Conservation (phyloP, 179 eudicot genomes). For the Sideroxylon spinosum region DNA sequence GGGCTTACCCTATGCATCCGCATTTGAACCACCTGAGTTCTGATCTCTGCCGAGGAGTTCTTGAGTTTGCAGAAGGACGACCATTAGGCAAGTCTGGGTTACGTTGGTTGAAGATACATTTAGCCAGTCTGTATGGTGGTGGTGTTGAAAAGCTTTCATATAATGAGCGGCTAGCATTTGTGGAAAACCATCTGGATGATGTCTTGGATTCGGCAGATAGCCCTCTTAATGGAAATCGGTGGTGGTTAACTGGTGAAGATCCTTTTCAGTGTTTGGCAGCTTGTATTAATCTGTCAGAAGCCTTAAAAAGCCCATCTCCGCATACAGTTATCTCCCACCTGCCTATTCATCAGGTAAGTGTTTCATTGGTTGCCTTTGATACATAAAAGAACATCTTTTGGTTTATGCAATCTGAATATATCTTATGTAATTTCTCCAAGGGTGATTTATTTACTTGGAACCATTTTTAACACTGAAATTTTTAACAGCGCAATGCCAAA, state of each 20-base stretch:
- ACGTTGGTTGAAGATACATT: slow-evolving; percentile 77
- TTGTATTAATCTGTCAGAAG: slow-evolving; percentile 76
- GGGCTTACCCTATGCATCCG: slow-evolving; percentile 96
- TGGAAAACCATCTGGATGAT: slow-evolving; percentile 60
- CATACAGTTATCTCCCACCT: slow-evolving; percentile 62
- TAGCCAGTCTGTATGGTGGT: slow-evolving; percentile 79
- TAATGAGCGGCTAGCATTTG: slow-evolving; percentile 66
- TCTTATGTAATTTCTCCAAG: not conserved
- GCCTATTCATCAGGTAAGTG: slow-evolving; percentile 80
- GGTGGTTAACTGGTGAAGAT: slow-evolving; percentile 95
- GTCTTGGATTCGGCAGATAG: slow-evolving; percentile 71
- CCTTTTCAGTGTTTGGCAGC: slow-evolving; percentile 95
- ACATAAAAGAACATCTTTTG: not conserved
- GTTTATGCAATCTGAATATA: not conserved
- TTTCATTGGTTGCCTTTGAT: slow-evolving; percentile 10
- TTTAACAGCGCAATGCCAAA: not conserved
- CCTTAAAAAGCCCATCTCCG: slow-evolving; percentile 65
- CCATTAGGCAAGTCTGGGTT: slow-evolving; percentile 80
- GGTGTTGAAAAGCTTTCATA: slow-evolving; percentile 79
- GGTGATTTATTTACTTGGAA: not conserved
- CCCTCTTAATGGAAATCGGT: slow-evolving; percentile 63
- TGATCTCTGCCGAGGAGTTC: slow-evolving; percentile 87
- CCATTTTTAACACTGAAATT: not conserved
- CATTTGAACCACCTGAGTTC: slow-evolving; percentile 85
- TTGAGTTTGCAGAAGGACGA: slow-evolving; percentile 88